Evolutionary conservation across 805 yeast genomes (phyloP).

Genomic region (Candida railenensis): DNA sequence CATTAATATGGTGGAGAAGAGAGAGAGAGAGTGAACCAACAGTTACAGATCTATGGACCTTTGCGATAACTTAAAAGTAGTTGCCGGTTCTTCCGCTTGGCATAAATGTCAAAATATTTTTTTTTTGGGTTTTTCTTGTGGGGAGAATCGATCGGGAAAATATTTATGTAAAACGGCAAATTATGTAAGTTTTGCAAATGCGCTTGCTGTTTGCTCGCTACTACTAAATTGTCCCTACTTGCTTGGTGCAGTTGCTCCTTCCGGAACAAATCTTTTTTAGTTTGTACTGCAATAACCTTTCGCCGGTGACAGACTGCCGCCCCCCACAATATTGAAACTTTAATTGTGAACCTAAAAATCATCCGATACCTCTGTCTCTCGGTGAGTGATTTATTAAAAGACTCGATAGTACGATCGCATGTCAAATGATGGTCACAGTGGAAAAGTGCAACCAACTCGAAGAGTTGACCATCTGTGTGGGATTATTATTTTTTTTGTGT

Average conservation of each 20-base stretch:
- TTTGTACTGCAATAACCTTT: no score
- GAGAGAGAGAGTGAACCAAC: not conserved
- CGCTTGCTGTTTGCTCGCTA: no score
- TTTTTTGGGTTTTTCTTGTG: not conserved
- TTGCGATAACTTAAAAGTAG: no score
- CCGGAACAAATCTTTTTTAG: not conserved
- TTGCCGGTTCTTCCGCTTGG: not conserved
- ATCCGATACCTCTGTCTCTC: not conserved
- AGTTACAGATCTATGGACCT: not conserved
- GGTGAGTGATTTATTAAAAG: not conserved
- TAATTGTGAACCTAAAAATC: not conserved
- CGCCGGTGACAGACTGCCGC: no score
- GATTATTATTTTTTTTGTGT: no score
- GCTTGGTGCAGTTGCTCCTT: no score
- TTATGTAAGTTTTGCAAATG: no score
- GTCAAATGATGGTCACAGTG: not conserved
- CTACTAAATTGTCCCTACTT: no score
- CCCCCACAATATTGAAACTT: not conserved
- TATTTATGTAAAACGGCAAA: not conserved
- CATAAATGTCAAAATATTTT: not conserved
- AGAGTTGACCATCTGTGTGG: no score
- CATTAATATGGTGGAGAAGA: not conserved
- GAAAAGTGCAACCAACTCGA: no score
- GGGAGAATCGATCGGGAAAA: not conserved
- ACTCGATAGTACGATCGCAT: no score